phyloP scores from a whole-genome alignment of 2,329 filamentous ascomycete species.

The Didymellaceae sp. region DNA sequence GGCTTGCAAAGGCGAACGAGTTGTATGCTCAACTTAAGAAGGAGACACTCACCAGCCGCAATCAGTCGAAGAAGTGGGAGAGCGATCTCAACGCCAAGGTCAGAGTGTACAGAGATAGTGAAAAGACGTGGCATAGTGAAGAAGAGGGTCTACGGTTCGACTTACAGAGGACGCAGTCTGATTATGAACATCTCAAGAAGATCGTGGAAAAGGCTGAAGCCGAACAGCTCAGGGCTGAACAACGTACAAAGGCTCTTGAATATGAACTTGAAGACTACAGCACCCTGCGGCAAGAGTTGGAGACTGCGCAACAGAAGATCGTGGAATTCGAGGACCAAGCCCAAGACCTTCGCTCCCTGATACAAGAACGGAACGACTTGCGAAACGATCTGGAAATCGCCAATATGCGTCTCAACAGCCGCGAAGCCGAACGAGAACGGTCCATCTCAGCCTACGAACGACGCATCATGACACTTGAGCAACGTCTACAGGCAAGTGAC shows the following conservation, averaged over 20 bases:
- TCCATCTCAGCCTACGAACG: slow-evolving; percentile 56
- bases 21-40: slow-evolving; percentile 72
- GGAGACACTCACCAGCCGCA: slow-evolving; percentile 74
- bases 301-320: slow-evolving; percentile 43
- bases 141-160: slow-evolving; percentile 64
- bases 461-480: slow-evolving; percentile 56
- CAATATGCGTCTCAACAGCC: slow-evolving; percentile 62
- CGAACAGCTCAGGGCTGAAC: slow-evolving; percentile 62
- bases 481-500: slow-evolving; percentile 35
- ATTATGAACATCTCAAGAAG: slow-evolving; percentile 69
- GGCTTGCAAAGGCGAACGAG: slow-evolving; percentile 75
- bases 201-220: slow-evolving; percentile 73
- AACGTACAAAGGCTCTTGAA: slow-evolving; percentile 61
- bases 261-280: slow-evolving; percentile 70
- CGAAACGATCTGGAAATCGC: slow-evolving; percentile 66
- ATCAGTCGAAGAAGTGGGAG: slow-evolving; percentile 79
- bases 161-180: slow-evolving; percentile 63
- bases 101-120: slow-evolving; percentile 70
- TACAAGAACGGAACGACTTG: slow-evolving; percentile 65
- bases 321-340: slow-evolving; percentile 37
- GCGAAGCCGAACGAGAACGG: slow-evolving; percentile 59
- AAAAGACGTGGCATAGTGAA: slow-evolving; percentile 68
- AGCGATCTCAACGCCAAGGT: slow-evolving; percentile 72
- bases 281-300: slow-evolving; percentile 40
- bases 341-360: slow-evolving; percentile 58